Base-by-base conservation (phyloP, 805 yeast genomes). In the Saturnispora kantuleensis region DNA sequence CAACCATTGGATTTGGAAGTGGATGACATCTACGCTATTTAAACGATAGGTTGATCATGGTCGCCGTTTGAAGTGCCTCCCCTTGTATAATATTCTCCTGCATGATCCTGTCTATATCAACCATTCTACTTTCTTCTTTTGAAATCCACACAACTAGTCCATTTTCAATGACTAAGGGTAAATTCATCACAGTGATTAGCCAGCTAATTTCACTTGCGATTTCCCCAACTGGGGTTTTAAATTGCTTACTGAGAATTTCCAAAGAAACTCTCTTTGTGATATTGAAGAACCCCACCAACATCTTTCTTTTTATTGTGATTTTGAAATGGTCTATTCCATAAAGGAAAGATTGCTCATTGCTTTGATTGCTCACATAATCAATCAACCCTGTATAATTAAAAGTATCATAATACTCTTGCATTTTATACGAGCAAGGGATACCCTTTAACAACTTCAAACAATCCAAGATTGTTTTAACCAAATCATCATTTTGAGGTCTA, bases 1-100 rank as follows among this genome's bases (percentile, higher is more conserved):
- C 41, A 52, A 17, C 40, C 45, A 7, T 18, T 52, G 3, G 66
- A 67, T 35, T 68, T 67, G 12, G 79, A 73, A 50, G 71, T 69
- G 7, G 56, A 62, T 9, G 63, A 60, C 32, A 47, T 54, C 29
- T 50, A 51, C 37, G 49, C 52, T 13, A 42, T 54, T 41, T 51
- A 35, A 34, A 41, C 12, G 39, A 39, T 15, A 30, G 30, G 31
- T 42, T 38, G 28, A 33, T 41, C 28, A 41, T 13, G 34, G 37
- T 35, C 17, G 38, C 35, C 10, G 39, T 29, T 34, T 30, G 38
- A 4, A 37, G 31, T 30, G 46, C 38, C 26, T 45, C 33, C 29
- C 52, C 52, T 2, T 47, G 38, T 29, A 50, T 18, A 13, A 49
- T 41, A 21, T 51, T 50, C 12, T 44, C 42, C 31, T 48, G 44